Conservation (phyloP, 2,329 filamentous ascomycete species). For the Plenodomus tracheiphilus region DNA sequence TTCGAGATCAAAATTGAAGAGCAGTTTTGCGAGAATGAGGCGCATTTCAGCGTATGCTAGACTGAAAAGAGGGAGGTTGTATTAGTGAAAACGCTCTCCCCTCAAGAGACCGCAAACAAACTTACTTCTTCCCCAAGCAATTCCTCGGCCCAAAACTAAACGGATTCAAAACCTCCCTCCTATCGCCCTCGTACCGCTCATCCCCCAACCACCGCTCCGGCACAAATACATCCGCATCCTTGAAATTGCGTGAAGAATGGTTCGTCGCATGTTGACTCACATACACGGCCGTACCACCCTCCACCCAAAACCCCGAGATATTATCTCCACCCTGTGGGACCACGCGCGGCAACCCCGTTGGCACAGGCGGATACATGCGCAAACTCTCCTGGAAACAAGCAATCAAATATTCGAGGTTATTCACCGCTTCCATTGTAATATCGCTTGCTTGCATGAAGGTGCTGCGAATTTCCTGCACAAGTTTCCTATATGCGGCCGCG, state of each 20-base stretch:
- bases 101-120: not conserved
- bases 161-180: slow-evolving; percentile 31
- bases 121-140: slow-evolving; percentile 41
- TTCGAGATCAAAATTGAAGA: slow-evolving; percentile 30
- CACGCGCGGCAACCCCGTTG: slow-evolving; percentile 34
- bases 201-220: slow-evolving; percentile 46
- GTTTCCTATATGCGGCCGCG: slow-evolving; percentile 15
- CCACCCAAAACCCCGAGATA: slow-evolving; percentile 32
- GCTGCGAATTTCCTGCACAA: slow-evolving; percentile 27
- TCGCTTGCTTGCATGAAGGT: slow-evolving; percentile 18
- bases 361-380: slow-evolving; percentile 33
- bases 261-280: slow-evolving; percentile 37
- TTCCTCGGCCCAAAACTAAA: slow-evolving; percentile 35
- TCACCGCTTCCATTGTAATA: slow-evolving; percentile 32
- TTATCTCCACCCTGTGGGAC: slow-evolving; percentile 27
- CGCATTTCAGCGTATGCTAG: slow-evolving; percentile 35
- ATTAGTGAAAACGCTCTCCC: no score
- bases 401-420: slow-evolving; percentile 32
- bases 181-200: slow-evolving; percentile 38
- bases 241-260: slow-evolving; percentile 33
- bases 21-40: slow-evolving; percentile 28
- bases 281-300: slow-evolving; percentile 29
- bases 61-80: slow-evolving; percentile 3
- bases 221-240: slow-evolving; percentile 26
- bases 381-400: slow-evolving; percentile 32